These are phyloP conservation scores for Dendrobium catenatum DNA, from an alignment of 106 monocot genomes.

Conservation along the genomic window DNA sequence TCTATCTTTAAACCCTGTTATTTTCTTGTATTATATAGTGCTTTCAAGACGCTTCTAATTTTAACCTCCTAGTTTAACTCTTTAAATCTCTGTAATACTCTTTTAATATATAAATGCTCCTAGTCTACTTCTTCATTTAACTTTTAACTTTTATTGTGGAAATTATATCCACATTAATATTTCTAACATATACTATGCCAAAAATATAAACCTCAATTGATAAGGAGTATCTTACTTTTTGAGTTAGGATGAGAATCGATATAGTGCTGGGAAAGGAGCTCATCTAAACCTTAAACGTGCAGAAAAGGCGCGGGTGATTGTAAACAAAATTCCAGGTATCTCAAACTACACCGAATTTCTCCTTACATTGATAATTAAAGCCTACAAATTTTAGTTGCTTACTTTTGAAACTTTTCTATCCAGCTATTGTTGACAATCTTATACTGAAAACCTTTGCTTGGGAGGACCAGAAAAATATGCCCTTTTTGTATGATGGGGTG, in stretches of 20 bases:
- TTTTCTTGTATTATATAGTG: not conserved
- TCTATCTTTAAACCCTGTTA: not conserved
- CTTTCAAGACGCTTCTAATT: not conserved
- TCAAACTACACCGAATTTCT: not conserved
- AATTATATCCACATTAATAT: not conserved
- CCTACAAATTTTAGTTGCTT: not conserved
- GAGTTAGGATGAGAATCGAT: conserved; percentile 66
- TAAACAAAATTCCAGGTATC: conserved; percentile 82
- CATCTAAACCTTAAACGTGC: conserved; percentile 88
- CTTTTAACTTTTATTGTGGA: not conserved
- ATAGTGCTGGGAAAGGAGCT: conserved; percentile 70
- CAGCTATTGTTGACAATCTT: conserved; percentile 80
- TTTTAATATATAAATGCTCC: not conserved
- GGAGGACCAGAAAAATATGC: conserved; percentile 68
- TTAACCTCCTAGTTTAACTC: not conserved
- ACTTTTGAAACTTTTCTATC: not conserved
- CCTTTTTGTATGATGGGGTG: conserved; percentile 93
- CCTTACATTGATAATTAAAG: not conserved
- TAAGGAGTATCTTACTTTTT: not conserved
- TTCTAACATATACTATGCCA: not conserved
- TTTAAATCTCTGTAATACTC: not conserved
- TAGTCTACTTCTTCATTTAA: not conserved
- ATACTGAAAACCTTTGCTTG: conserved; percentile 68
- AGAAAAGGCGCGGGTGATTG: conserved; percentile 65
- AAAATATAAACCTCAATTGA: not conserved